These are phyloP conservation scores for Coelastrella sp. DNA, from an alignment of 139 green algal species.

Conservation along the genomic window DNA sequence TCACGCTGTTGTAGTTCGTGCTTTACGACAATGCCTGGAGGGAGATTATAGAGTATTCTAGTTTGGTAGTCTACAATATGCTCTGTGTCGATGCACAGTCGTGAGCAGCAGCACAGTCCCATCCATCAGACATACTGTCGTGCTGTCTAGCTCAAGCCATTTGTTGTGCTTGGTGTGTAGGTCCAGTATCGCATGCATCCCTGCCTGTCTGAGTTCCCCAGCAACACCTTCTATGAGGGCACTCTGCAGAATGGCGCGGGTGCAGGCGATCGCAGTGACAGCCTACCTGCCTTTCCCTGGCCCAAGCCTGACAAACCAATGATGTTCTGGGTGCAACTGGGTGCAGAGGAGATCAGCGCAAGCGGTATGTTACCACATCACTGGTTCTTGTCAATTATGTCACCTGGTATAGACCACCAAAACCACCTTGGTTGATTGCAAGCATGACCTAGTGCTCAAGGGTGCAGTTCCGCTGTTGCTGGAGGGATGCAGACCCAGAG, in stretches of 20 bases:
- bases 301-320: slow-evolving; percentile 84
- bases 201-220: slow-evolving; percentile 94
- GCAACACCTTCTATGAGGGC: slow-evolving; percentile 98
- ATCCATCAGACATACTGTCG: no score
- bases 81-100: no score
- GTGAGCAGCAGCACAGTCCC: no score
- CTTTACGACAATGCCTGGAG: no score
- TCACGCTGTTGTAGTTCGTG: no score
- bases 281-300: slow-evolving; percentile 67
- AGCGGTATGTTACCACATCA: slow-evolving; percentile 62
- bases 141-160: background rate
- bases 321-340: slow-evolving; percentile 97
- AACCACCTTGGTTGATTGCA: no score
- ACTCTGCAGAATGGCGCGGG: slow-evolving; percentile 85
- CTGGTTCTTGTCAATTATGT: no score
- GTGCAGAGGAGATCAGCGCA: slow-evolving; percentile 75
- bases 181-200: slow-evolving; percentile 99
- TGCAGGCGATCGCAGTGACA: slow-evolving; percentile 54
- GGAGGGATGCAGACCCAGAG: background rate
- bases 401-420: no score
- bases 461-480: background rate
- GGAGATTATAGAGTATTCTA: no score
- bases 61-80: no score
- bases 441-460: no score
- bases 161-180: slow-evolving; percentile 35